A percentile compares a stretch with the other conserved stretches of the same genome.
phyloP scores from a whole-genome alignment of 2,329 filamentous ascomycete species.

The Cordyceps cicadae region DNA sequence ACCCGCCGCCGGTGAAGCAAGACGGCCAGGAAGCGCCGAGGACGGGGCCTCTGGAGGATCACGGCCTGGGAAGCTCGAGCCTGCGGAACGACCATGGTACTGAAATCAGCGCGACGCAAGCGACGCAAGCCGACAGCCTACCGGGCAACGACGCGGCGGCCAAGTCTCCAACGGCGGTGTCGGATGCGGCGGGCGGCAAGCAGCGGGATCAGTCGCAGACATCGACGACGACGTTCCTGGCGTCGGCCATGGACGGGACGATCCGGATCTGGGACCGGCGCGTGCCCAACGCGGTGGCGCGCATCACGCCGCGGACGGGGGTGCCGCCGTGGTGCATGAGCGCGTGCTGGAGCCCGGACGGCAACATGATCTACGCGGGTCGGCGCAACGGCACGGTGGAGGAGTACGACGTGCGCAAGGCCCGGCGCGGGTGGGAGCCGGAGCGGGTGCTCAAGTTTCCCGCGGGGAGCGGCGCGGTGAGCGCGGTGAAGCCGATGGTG shows the following conservation, averaged over 20 bases:
- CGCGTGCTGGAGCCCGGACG: slow-evolving; percentile 91
- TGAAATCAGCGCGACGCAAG: neutral
- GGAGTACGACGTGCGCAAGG: slow-evolving; percentile 82
- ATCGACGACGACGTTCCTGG: slow-evolving; percentile 75
- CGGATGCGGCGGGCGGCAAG: slow-evolving; percentile 25
- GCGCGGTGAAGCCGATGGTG: slow-evolving; percentile 79
- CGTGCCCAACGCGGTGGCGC: slow-evolving; percentile 65
- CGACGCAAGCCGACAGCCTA: neutral
- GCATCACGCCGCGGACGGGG: slow-evolving; percentile 63
- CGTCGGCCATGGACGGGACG: slow-evolving; percentile 78
- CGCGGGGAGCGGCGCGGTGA: slow-evolving; percentile 80
- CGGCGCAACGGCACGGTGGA: slow-evolving; percentile 88
- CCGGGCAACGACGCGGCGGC: slow-evolving; percentile 5
- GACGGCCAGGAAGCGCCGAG: neutral
- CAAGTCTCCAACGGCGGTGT: slow-evolving; percentile 22
- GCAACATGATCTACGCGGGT: slow-evolving; percentile 90
- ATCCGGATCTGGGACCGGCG: slow-evolving; percentile 91
- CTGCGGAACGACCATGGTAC: neutral
- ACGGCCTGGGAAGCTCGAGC: neutral
- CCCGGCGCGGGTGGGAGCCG: slow-evolving; percentile 56
- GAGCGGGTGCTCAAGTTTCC: slow-evolving; percentile 81
- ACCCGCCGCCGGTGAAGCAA: slow-evolving; percentile 12
- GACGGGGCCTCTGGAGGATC: neutral
- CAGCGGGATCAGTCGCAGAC: slow-evolving; percentile 48
- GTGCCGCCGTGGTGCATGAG: slow-evolving; percentile 97